Evolutionary conservation across 139 green algal species (phyloP).

Genomic region (Microglena sp.): DNA sequence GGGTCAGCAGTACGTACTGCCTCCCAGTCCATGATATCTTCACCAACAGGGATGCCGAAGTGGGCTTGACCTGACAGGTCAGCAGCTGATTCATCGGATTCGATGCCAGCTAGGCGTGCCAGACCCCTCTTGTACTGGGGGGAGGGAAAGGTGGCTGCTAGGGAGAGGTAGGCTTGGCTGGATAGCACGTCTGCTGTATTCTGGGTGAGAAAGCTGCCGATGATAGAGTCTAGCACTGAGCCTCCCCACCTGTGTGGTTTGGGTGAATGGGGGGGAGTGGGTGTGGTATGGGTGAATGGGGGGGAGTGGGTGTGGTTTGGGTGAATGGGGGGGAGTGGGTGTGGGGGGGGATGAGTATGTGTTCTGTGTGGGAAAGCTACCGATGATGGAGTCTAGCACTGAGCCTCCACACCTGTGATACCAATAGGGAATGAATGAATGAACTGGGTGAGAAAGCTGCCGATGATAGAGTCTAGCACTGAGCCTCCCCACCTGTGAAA

Average conservation of each 20-base stretch:
- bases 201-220: conserved; percentile 75
- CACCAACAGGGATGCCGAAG: not conserved
- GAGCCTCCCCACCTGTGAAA: conserved; percentile 62
- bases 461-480: conserved; percentile 71
- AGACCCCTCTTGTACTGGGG: conserved; percentile 2
- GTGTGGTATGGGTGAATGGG: no score
- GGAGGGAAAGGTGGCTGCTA: conserved; percentile 51
- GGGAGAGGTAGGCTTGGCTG: conserved; percentile 64
- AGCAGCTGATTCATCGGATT: not conserved
- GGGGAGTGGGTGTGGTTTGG: no score
- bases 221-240: conserved; percentile 66
- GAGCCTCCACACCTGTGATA: conserved; percentile 58
- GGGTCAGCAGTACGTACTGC: conserved; percentile 32
- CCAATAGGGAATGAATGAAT: no score
- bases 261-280: conserved; percentile 18
- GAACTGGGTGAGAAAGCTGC: conserved; percentile 73
- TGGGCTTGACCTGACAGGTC: not conserved
- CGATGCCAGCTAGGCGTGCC: not conserved
- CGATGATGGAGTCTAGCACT: conserved; percentile 71
- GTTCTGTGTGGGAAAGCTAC: conserved; percentile 73
- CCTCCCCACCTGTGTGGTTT: conserved; percentile 54
- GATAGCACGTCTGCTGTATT: conserved; percentile 74
- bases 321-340: no score
- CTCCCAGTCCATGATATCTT: conserved; percentile 41
- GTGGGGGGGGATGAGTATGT: conserved; percentile 72